Conservation (phyloP, 352 stramenopile genomes). For the Ophiocytium majus region DNA sequence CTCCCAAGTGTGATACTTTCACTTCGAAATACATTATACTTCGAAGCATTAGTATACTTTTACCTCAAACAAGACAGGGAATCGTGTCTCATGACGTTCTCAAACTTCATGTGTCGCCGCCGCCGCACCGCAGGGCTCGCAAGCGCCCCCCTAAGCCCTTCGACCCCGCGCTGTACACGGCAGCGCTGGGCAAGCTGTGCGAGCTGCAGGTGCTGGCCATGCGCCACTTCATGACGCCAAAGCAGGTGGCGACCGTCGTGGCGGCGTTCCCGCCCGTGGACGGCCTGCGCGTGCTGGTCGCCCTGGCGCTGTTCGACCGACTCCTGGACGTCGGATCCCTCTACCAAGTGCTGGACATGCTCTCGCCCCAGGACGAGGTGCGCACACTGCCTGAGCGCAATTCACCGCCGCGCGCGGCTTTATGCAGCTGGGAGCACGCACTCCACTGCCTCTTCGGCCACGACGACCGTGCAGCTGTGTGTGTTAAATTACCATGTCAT, state of each 20-base stretch:
- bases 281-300: conserved; percentile 35
- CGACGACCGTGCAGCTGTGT: too few species aligned
- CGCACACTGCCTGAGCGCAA: too few species aligned
- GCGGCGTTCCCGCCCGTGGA: conserved; percentile 33
- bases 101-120: too few species aligned
- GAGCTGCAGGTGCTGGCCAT: conserved; percentile 37
- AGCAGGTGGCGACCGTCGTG: conserved; percentile 25
- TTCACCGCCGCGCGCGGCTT: too few species aligned
- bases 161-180: conserved; percentile 23
- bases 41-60: too few species aligned
- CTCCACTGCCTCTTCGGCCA: too few species aligned
- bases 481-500: too few species aligned
- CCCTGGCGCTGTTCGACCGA: conserved; percentile 29
- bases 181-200: conserved; percentile 46
- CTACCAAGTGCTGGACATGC: conserved; percentile 24
- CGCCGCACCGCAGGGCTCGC: background rate
- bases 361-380: background rate
- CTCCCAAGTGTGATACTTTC: too few species aligned
- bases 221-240: conserved; percentile 32
- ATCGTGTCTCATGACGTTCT: too few species aligned
- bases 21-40: too few species aligned
- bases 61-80: too few species aligned
- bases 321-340: conserved; percentile 32
- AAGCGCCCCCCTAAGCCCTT: background rate
- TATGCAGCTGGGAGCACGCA: too few species aligned